A percentile compares a stretch with the other conserved stretches of the same genome.
phyloP scores from a whole-genome alignment of 768 basidiomycete species.

The Trametopsis cervina region DNA sequence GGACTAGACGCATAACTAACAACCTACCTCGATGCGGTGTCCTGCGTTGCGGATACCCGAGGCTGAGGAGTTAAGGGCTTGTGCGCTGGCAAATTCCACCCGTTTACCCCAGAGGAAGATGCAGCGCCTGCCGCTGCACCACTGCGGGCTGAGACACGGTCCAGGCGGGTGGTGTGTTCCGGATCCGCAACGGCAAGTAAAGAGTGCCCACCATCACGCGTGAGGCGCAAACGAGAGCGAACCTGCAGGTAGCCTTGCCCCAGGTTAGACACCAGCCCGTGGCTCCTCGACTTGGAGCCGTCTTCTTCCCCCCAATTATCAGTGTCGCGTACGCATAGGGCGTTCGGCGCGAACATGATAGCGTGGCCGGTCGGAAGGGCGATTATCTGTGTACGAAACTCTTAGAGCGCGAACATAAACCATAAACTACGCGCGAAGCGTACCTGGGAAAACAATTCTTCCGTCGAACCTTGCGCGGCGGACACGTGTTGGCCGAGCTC shows the following conservation, averaged over 20 bases:
- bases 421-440: slow-evolving; percentile 6
- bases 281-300: neutral
- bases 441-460: slow-evolving; percentile 61
- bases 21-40: no score
- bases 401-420: no score
- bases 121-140: no score
- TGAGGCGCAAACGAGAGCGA: slow-evolving; percentile 56
- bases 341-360: slow-evolving; percentile 63
- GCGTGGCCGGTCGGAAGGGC: slow-evolving; percentile 58
- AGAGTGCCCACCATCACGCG: slow-evolving; percentile 59
- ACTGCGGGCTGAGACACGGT: slow-evolving; percentile 1
- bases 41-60: no score
- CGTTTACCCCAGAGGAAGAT: no score
- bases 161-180: slow-evolving; percentile 3
- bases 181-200: slow-evolving; percentile 29
- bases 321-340: slow-evolving; percentile 15
- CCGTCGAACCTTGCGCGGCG: slow-evolving; percentile 50
- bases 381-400: neutral
- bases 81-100: no score
- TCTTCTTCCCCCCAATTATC: neutral
- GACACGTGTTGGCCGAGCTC: slow-evolving; percentile 63
- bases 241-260: slow-evolving; percentile 54
- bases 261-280: slow-evolving; percentile 22
- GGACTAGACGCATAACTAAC: no score
- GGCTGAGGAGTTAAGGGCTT: no score